A percentile compares a stretch with the other conserved stretches of the same genome.
phyloP scores from a whole-genome alignment of 345 rosid species.

The Limnanthes douglasii region DNA sequence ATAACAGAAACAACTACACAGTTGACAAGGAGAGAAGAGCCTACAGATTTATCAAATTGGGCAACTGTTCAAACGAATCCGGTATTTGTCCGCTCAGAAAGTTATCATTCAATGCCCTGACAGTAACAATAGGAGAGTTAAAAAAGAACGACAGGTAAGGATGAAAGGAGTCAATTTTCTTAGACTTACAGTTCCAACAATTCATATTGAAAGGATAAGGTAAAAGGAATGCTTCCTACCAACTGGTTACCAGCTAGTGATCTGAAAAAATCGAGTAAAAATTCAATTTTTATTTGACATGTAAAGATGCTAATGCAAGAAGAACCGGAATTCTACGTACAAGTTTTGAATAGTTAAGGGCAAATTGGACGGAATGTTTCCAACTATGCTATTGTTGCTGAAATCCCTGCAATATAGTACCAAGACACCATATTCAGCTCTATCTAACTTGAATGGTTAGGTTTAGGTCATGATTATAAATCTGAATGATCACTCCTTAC shows the following conservation, averaged over 20 bases:
- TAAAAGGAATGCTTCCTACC: slow-evolving; percentile 44
- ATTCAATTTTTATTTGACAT: slow-evolving; percentile 1
- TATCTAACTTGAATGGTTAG: neutral
- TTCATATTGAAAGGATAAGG: slow-evolving; percentile 23
- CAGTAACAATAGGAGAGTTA: slow-evolving; percentile 4
- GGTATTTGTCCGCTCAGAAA: slow-evolving; percentile 55
- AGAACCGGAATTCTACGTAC: slow-evolving; percentile 29
- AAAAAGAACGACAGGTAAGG: slow-evolving; percentile 5
- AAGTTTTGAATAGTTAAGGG: slow-evolving; percentile 51
- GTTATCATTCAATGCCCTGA: slow-evolving; percentile 62
- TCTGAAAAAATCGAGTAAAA: slow-evolving; percentile 19
- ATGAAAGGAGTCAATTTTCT: slow-evolving; percentile 6
- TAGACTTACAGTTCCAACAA: slow-evolving; percentile 37
- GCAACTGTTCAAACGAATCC: slow-evolving; percentile 46
- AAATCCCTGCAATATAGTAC: slow-evolving; percentile 45
- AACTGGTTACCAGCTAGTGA: slow-evolving; percentile 48
- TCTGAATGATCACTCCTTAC: slow-evolving; percentile 26
- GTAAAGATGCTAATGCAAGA: neutral
- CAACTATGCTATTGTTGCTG: slow-evolving; percentile 72
- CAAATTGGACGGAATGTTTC: slow-evolving; percentile 55
- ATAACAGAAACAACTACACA: neutral
- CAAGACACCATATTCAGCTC: neutral
- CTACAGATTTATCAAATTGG: slow-evolving; percentile 46
- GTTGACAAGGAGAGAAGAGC: slow-evolving; percentile 6
- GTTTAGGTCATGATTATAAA: neutral